Conservation (phyloP, 176 grass and related monocot genomes). For the Hordeum marinum region DNA sequence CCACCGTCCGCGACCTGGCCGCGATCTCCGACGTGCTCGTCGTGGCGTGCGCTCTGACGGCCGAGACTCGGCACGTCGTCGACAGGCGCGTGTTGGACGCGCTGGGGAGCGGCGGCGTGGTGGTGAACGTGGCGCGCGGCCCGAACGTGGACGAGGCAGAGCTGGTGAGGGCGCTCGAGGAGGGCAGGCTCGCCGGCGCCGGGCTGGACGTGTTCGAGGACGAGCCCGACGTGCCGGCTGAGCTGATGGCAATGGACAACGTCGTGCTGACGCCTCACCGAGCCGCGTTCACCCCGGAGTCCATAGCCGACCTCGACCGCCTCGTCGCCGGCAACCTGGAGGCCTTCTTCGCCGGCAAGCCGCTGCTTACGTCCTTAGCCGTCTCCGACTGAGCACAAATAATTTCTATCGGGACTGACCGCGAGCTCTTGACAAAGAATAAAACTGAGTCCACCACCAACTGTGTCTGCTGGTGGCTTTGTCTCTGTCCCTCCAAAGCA, state of each 20-base stretch:
- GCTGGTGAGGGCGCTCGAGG: slow-evolving; percentile 20
- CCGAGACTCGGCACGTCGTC: slow-evolving; percentile 38
- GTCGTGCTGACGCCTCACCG: slow-evolving; percentile 36
- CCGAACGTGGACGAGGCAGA: slow-evolving; percentile 37
- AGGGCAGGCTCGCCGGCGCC: slow-evolving; percentile 30
- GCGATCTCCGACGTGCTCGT: slow-evolving; percentile 26
- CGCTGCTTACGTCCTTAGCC: background rate
- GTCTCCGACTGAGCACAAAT: background rate
- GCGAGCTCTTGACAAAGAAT: background rate
- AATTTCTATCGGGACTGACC: background rate
- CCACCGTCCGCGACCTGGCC: slow-evolving; percentile 3
- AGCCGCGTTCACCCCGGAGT: slow-evolving; percentile 23
- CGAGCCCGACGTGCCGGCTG: slow-evolving; percentile 18
- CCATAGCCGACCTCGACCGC: background rate
- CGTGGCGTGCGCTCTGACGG: slow-evolving; percentile 31
- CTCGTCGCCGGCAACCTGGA: slow-evolving; percentile 24
- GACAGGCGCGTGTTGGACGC: slow-evolving; percentile 27
- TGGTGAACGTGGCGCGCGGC: slow-evolving; percentile 44
- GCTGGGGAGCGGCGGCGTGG: slow-evolving; percentile 29
- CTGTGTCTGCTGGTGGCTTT: background rate
- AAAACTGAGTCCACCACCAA: background rate
- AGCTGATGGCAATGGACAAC: slow-evolving; percentile 41
- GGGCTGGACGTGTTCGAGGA: slow-evolving; percentile 46
- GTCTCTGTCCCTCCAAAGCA: background rate
- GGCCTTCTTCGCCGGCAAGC: slow-evolving; percentile 33